Evolutionary conservation across 495 filamentous ascomycete genomes (phyloP).

Genomic region (Eremomyces bilateralis): DNA sequence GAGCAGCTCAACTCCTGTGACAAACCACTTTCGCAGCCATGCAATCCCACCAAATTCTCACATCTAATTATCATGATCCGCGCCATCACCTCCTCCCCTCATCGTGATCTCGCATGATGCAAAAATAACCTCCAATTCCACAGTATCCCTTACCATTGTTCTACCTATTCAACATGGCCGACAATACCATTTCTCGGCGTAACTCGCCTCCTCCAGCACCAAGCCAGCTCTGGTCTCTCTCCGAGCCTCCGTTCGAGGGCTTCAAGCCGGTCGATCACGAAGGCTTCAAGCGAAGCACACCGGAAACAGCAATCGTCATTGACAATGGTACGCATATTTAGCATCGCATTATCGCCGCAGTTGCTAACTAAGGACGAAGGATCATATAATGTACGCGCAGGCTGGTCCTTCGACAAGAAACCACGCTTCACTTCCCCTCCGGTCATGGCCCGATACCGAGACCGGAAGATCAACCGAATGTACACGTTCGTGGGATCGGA

Average conservation of each 20-base stretch:
- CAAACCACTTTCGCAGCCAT: no score
- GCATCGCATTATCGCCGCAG: neutral
- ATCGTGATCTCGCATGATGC: no score
- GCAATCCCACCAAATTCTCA: no score
- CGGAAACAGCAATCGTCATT: slow-evolving; percentile 68
- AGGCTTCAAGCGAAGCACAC: slow-evolving; percentile 30
- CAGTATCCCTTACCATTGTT: slow-evolving; percentile 9
- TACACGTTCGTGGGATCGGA: slow-evolving; percentile 82
- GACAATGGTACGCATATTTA: slow-evolving; percentile 56
- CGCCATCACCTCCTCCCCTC: no score
- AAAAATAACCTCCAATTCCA: no score
- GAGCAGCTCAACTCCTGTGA: no score
- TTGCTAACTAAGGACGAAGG: slow-evolving; percentile 26
- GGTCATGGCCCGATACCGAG: slow-evolving; percentile 80
- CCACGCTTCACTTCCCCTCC: slow-evolving; percentile 67
- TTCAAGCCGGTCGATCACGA: slow-evolving; percentile 39
- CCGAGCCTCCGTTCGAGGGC: slow-evolving; percentile 61
- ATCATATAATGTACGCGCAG: slow-evolving; percentile 70
- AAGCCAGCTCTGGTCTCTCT: slow-evolving; percentile 29
- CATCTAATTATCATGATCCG: no score
- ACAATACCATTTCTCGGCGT: slow-evolving; percentile 10
- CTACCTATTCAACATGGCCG: no score
- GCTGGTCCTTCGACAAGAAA: slow-evolving; percentile 72
- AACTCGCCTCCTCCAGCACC: slow-evolving; percentile 27
- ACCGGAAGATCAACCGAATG: slow-evolving; percentile 73